Evolutionary conservation across 805 yeast species (phyloP).

Genomic region (Candida ficus): DNA sequence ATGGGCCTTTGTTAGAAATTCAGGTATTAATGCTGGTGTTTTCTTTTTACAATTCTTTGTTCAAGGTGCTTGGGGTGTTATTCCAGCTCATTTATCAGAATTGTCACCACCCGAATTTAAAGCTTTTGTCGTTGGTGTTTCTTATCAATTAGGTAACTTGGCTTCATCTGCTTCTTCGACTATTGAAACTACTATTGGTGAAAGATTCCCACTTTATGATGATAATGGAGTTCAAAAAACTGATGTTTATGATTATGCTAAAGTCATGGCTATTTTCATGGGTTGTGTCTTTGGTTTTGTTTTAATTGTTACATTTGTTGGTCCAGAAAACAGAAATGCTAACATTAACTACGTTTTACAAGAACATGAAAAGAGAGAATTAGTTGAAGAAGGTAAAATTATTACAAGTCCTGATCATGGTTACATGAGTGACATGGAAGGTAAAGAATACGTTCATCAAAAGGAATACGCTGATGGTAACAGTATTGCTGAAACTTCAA

Average conservation of each 20-base stretch:
- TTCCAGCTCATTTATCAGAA: conserved; percentile 58
- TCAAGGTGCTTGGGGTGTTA: conserved; percentile 68
- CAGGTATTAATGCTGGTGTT: conserved; percentile 52
- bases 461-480: background rate
- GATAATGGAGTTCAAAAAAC: conserved; percentile 26
- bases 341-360: conserved; percentile 21
- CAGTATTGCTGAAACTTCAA: background rate
- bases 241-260: conserved; percentile 45
- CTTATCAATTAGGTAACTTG: conserved; percentile 66
- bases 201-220: conserved; percentile 39
- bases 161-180: conserved; percentile 64
- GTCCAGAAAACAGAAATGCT: conserved; percentile 51
- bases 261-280: conserved; percentile 62
- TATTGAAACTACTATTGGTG: conserved; percentile 62
- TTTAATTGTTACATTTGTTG: conserved; percentile 44
- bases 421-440: conserved; percentile 4
- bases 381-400: conserved; percentile 22
- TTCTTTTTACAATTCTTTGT: conserved; percentile 60
- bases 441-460: conserved; percentile 2
- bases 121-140: conserved; percentile 56
- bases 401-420: conserved; percentile 14
- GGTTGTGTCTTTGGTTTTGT: conserved; percentile 57
- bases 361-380: conserved; percentile 20
- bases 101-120: conserved; percentile 58
- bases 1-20: conserved; percentile 46